Evolutionary conservation across 139 green algal genomes (phyloP).

Genomic region (Mesotaenium endlicherianum): DNA sequence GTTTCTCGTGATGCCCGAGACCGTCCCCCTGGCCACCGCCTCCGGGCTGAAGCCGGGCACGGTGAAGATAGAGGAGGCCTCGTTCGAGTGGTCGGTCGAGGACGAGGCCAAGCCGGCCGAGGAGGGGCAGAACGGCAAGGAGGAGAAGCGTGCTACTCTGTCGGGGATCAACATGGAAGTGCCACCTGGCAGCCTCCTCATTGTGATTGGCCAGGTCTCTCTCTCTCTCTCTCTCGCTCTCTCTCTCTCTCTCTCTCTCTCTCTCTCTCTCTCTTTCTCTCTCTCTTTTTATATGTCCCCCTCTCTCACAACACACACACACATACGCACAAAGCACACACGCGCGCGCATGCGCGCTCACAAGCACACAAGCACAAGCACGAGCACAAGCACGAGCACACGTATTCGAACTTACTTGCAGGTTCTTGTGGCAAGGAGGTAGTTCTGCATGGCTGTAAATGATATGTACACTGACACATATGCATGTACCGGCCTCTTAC

Average conservation of each 20-base stretch:
- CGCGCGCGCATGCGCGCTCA: no score
- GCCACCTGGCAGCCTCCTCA: slow-evolving; percentile 18
- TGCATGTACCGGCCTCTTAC: no score
- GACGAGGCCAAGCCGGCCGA: background rate
- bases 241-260: background rate
- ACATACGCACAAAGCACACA: no score
- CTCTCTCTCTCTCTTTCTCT: background rate
- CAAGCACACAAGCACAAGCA: no score
- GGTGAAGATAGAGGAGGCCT: slow-evolving; percentile 6
- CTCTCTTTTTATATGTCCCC: background rate
- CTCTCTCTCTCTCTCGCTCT: background rate
- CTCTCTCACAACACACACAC: no score
- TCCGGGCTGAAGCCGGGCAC: background rate
- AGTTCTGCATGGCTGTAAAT: no score
- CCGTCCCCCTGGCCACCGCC: background rate
- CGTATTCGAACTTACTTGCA: no score
- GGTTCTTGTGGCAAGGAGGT: no score
- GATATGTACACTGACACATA: no score
- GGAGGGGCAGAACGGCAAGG: background rate
- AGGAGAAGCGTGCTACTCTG: slow-evolving; percentile 1
- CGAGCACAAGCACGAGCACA: no score
- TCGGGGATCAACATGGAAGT: slow-evolving; percentile 28
- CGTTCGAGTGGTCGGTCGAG: background rate
- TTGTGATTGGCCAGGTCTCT: slow-evolving; percentile 31
- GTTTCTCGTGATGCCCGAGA: slow-evolving; percentile 37